These are phyloP conservation scores for Amylocarpus encephaloides DNA, from an alignment of 2,329 filamentous ascomycete species.

Conservation along the genomic window DNA sequence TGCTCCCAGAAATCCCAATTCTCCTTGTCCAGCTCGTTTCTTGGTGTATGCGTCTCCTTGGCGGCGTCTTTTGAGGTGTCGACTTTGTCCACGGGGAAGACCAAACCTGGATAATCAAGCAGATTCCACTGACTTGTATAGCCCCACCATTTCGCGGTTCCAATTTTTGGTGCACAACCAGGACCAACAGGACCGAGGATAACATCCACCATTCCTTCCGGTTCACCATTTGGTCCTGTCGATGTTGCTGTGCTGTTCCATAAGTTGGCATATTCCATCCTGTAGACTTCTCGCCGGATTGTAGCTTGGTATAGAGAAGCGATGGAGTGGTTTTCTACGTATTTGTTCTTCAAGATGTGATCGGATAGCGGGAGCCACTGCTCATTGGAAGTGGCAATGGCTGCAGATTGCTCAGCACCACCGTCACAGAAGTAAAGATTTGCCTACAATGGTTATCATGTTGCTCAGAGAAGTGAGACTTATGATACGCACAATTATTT, in stretches of 20 bases:
- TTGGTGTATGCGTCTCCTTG: conserved; percentile 27
- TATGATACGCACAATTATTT: conserved; percentile 38
- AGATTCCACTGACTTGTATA: conserved; percentile 65
- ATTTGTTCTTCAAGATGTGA: conserved; percentile 49
- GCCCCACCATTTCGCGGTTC: conserved; percentile 51
- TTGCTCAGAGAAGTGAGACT: neutral
- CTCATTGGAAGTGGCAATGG: conserved; percentile 49
- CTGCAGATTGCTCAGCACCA: conserved; percentile 44
- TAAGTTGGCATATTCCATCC: conserved; percentile 16
- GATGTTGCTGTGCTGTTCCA: conserved; percentile 31
- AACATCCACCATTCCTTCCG: conserved; percentile 44
- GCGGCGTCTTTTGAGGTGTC: conserved; percentile 26
- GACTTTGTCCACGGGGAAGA: conserved; percentile 49
- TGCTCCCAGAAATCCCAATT: conserved; percentile 33
- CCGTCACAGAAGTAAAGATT: conserved; percentile 53
- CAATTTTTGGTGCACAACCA: conserved; percentile 44
- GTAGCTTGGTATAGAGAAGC: conserved; percentile 38
- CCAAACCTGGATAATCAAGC: conserved; percentile 57
- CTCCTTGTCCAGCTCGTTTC: conserved; percentile 30
- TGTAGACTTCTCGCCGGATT: conserved; percentile 34
- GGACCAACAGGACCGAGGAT: conserved; percentile 55
- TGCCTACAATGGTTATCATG: conserved; percentile 13
- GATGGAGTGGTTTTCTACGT: conserved; percentile 37
- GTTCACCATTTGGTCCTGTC: conserved; percentile 21
- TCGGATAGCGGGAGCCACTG: conserved; percentile 51